Base-by-base conservation (phyloP, 805 yeast genomes). In the Suhomyces canberraensis region DNA sequence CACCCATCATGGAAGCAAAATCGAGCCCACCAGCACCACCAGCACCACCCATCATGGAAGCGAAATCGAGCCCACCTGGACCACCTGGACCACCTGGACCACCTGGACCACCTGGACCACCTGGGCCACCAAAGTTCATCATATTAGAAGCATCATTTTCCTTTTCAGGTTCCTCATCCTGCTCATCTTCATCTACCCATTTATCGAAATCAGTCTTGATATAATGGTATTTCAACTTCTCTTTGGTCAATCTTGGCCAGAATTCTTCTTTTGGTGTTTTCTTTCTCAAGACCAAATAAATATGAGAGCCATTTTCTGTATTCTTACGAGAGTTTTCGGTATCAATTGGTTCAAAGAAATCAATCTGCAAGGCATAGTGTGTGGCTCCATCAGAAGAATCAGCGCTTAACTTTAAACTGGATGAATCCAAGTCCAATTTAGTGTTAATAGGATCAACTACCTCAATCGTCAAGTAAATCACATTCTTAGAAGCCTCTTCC, bases 121-220 rank as follows among this genome's bases (percentile, higher is more conserved):
- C 59, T 39, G 52, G 55, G 14, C 65, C 70, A 26, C 61, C 62
- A 41, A 57, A 44, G 40, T 60, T 67, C 29, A 60, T 69, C 51
- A 49, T 53, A 36, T 58, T 50, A 17, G 58, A 54, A 44, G 62
- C 45, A 31, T 57, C 64, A 16, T 55, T 61, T 15, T 59, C 77
- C 16, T 64, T 73, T 28, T 72, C 82, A 8, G 69, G 71, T 35
- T 62, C 69, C 40, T 80, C 90, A 27, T 87, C 89, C 66, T 91
- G 98, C 66, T 91, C 98, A 58, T 91, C 98, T 69, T 91, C 98
- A 58, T 91, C 98, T 27, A 86, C 95, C 98, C 98, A 91, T 63
- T 82, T 86, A 69, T 90, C 96, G 57, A 91, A 91, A 58, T 91
- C 98, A 11, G 98, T 91, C 71, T 86, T 85, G 58, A 91, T 77